phyloP scores from a whole-genome alignment of 768 basidiomycete species.

The Neoboletus magnificus region DNA sequence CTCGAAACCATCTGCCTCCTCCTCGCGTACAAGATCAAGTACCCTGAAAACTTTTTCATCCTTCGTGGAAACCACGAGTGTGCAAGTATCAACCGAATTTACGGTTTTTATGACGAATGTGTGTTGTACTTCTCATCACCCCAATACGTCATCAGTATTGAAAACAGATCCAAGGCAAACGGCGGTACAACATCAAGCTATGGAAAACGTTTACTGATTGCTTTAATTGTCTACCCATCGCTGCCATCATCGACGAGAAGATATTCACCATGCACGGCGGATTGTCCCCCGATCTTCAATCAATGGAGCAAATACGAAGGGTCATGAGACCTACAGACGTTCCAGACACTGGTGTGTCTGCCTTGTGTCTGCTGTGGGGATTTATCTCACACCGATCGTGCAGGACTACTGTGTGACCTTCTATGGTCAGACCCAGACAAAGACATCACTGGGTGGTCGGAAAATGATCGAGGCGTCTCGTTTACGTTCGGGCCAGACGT shows the following conservation, averaged over 20 bases:
- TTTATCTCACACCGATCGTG: slow-evolving; percentile 6
- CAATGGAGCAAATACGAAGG: slow-evolving; percentile 99
- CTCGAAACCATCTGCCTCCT: slow-evolving; percentile 99
- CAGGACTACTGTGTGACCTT: slow-evolving; percentile 92
- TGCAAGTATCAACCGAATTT: slow-evolving; percentile 98
- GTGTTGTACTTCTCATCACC: slow-evolving; percentile 33
- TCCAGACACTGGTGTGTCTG: slow-evolving; percentile 83
- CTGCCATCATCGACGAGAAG: slow-evolving; percentile 99
- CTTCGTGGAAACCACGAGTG: slow-evolving; percentile 98
- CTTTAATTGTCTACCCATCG: slow-evolving; percentile 99
- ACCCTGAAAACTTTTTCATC: slow-evolving; percentile 99
- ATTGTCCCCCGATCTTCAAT: slow-evolving; percentile 93
- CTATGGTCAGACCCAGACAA: slow-evolving; percentile 99
- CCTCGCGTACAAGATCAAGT: slow-evolving; percentile 99
- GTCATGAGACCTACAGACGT: slow-evolving; percentile 99
- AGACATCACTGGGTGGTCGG: slow-evolving; percentile 98
- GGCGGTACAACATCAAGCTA: slow-evolving; percentile 99
- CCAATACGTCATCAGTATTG: slow-evolving; percentile 1
- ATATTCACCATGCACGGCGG: slow-evolving; percentile 99
- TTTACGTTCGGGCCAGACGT: slow-evolving; percentile 99
- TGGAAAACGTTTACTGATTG: slow-evolving; percentile 99
- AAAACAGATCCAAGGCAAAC: slow-evolving; percentile 70
- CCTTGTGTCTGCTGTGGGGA: neutral
- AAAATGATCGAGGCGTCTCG: slow-evolving; percentile 98
- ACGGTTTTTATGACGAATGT: slow-evolving; percentile 99